Conservation (phyloP, 1,284 basidiomycete genomes). For the Neonothopanus nambi region DNA sequence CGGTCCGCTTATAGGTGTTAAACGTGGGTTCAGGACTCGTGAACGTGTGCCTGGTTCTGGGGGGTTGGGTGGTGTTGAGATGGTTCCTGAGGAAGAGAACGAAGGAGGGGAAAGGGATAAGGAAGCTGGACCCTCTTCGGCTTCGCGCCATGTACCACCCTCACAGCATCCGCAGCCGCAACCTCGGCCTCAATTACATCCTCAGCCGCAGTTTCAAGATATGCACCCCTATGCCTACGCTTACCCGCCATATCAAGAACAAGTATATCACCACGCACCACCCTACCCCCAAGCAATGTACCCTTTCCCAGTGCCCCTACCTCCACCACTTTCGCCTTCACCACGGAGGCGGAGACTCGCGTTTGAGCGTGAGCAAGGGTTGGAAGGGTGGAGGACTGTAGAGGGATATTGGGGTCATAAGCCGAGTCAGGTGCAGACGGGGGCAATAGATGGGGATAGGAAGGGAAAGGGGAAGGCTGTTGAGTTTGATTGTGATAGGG, state of each 20-base stretch:
- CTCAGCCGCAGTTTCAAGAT: too few relatives aligned
- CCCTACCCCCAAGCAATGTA: too few relatives aligned
- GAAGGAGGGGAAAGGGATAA: background rate
- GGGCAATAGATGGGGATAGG: background rate
- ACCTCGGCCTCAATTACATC: too few relatives aligned
- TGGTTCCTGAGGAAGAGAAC: conserved; percentile 30
- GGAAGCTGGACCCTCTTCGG: background rate
- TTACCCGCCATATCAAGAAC: background rate
- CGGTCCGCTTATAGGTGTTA: conserved; percentile 68
- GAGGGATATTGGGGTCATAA: background rate
- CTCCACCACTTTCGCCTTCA: background rate
- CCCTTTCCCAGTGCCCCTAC: too few relatives aligned
- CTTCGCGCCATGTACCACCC: too few relatives aligned
- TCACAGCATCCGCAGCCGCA: too few relatives aligned
- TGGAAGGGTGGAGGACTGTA: background rate
- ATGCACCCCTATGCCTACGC: background rate
- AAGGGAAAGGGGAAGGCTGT: conserved; percentile 5
- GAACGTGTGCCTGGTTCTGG: conserved; percentile 54
- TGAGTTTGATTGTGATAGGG: background rate
- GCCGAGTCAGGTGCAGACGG: too few relatives aligned
- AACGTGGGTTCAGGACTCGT: conserved; percentile 65
- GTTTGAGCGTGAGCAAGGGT: background rate
- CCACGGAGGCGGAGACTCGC: background rate
- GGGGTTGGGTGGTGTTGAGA: conserved; percentile 64
- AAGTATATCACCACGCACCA: background rate